Evolutionary conservation across 106 monocot species (phyloP).

Genomic region (Agapanthus africanus): DNA sequence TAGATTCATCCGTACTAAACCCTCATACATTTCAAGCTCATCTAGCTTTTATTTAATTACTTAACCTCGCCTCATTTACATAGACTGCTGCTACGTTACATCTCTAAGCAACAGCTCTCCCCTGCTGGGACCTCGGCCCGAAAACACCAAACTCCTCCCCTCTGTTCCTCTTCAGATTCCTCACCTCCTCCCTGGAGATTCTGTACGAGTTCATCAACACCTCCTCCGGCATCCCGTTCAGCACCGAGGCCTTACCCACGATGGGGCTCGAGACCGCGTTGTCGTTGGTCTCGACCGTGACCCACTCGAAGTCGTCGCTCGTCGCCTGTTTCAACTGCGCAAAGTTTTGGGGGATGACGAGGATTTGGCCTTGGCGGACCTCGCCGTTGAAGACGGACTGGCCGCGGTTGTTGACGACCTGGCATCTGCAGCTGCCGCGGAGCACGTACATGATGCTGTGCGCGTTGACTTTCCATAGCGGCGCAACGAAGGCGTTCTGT

Average conservation of each 20-base stretch:
- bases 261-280: conserved; percentile 12
- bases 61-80: no score
- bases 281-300: conserved; percentile 19
- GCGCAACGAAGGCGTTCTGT: conserved; percentile 5
- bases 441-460: conserved; percentile 25
- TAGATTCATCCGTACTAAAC: no score
- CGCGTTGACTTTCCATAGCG: conserved; percentile 21
- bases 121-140: neutral
- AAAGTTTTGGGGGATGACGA: conserved; percentile 22
- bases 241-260: conserved; percentile 20
- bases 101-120: neutral
- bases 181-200: conserved; percentile 8
- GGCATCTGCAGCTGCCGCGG: conserved; percentile 13
- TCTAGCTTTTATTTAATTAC: no score
- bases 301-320: conserved; percentile 28
- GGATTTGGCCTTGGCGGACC: conserved; percentile 15
- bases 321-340: conserved; percentile 9
- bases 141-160: conserved; percentile 2
- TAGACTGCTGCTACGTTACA: no score
- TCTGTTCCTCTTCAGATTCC: conserved; percentile 3
- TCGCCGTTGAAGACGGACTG: conserved; percentile 10
- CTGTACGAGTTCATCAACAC: conserved; percentile 24
- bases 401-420: conserved; percentile 16
- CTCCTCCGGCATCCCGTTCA: conserved; percentile 17
- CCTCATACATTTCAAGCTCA: no score